Percentiles rank a stretch among this genome's conserved stretches.
Evolutionary conservation across 1,139 yeast genomes (phyloP).

Genomic region (Pichia sp.): DNA sequence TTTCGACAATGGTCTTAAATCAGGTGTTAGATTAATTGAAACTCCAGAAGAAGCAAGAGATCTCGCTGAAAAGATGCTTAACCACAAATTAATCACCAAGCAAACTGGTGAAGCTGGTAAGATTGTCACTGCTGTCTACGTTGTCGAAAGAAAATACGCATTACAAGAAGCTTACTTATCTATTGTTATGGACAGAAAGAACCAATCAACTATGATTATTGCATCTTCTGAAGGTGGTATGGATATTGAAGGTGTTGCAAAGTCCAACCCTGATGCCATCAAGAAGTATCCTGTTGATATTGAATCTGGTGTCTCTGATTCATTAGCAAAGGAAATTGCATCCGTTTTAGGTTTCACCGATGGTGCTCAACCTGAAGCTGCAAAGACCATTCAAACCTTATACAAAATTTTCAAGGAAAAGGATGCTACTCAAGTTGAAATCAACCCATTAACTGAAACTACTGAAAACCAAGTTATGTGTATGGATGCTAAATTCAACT

Average conservation of each 20-base stretch:
- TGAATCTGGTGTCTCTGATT: conserved; percentile 72
- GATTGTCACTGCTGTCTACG: conserved; percentile 92
- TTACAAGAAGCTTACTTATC: conserved; percentile 93
- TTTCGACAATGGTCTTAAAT: conserved; percentile 90
- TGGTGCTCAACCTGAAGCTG: conserved; percentile 79
- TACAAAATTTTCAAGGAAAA: conserved; percentile 82
- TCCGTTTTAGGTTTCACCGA: conserved; percentile 71
- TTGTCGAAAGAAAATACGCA: conserved; percentile 92
- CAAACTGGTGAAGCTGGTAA: conserved; percentile 98
- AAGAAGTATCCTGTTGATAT: conserved; percentile 78
- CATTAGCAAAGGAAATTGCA: conserved; percentile 71
- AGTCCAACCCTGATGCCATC: conserved; percentile 84
- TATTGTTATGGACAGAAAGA: conserved; percentile 87
- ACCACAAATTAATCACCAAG: conserved; percentile 91
- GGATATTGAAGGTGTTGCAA: conserved; percentile 99
- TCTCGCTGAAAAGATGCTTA: conserved; percentile 82
- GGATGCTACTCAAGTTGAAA: conserved; percentile 97
- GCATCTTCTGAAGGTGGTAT: conserved; percentile 99
- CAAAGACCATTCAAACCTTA: conserved; percentile 75
- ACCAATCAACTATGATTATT: conserved; percentile 86
- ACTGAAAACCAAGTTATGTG: conserved; percentile 85
- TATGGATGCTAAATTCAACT: conserved; percentile 98
- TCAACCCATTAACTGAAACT: conserved; percentile 95
- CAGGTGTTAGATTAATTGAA: conserved; percentile 89
- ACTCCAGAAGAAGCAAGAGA: conserved; percentile 83